Percentiles rank a stretch among this genome's conserved stretches.
Conservation (phyloP, 495 filamentous ascomycete genomes). For the Hypomontagnella submonticulosa region DNA sequence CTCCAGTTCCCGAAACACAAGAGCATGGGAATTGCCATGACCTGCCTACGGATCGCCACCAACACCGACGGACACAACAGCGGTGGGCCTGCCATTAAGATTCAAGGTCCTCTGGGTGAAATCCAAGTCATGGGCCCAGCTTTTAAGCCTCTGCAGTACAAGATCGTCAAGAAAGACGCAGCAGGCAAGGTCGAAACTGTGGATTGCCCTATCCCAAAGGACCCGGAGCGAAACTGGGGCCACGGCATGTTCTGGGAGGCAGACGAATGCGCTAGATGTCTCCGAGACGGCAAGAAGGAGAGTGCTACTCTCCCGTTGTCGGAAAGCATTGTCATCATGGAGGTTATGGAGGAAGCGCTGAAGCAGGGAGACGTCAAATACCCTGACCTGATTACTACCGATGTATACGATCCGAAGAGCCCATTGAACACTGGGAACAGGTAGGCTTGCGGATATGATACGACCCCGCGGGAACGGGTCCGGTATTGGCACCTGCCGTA, state of each 20-base stretch:
- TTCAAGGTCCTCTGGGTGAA: constrained; percentile 87
- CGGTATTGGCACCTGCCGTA: too few species aligned
- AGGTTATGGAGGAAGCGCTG: constrained; percentile 90
- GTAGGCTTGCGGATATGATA: constrained; percentile 1
- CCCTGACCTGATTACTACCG: constrained; percentile 83
- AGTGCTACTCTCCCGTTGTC: constrained; percentile 77
- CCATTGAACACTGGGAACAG: constrained; percentile 60
- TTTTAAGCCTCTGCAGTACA: constrained; percentile 75
- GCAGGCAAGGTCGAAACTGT: constrained; percentile 64
- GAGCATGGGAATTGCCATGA: constrained; percentile 81
- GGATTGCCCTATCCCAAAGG: constrained; percentile 70
- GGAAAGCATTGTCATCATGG: constrained; percentile 93
- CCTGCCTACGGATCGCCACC: constrained; percentile 72
- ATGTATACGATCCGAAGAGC: constrained; percentile 70
- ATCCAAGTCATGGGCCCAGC: constrained; percentile 82
- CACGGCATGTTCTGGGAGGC: constrained; percentile 97
- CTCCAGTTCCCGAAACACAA: constrained; percentile 75
- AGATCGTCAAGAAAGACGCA: constrained; percentile 62
- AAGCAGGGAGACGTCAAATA: constrained; percentile 80
- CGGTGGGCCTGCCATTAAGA: constrained; percentile 76
- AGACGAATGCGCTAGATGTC: constrained; percentile 85
- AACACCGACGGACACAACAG: constrained; percentile 72
- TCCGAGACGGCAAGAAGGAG: constrained; percentile 84
- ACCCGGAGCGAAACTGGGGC: constrained; percentile 63
- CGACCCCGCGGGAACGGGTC: too few species aligned